Conservation (phyloP, 192 early-diverging fungal species). For the Spizellomyces punctatus region DNA sequence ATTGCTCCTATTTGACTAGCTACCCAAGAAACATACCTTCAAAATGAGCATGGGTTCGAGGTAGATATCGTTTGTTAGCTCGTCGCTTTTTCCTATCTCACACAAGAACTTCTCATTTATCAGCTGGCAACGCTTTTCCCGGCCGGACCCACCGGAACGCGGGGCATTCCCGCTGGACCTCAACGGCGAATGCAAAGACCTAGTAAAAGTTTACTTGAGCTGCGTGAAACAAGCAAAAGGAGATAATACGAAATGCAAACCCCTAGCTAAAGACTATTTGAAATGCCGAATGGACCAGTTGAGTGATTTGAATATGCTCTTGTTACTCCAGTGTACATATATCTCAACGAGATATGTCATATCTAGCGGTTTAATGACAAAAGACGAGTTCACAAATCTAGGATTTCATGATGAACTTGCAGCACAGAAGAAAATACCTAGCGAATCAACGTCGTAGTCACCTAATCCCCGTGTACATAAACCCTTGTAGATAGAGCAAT, state of each 20-base stretch:
- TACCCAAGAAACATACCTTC: too few relatives aligned
- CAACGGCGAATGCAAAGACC: constrained; percentile 77
- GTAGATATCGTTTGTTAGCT: too few relatives aligned
- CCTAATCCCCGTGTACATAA: too few relatives aligned
- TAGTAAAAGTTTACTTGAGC: constrained; percentile 78
- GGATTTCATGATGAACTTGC: constrained; percentile 60
- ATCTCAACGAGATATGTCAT: constrained; percentile 11
- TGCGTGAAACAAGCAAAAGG: constrained; percentile 77
- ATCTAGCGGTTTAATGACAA: constrained; percentile 67
- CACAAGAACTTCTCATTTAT: too few relatives aligned
- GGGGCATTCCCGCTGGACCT: constrained; percentile 93
- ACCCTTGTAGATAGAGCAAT: too few relatives aligned
- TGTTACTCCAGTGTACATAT: neutral
- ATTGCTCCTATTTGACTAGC: too few relatives aligned
- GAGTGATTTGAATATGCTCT: constrained; percentile 12
- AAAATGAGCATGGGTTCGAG: too few relatives aligned
- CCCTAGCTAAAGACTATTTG: constrained; percentile 77
- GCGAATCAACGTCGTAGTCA: too few relatives aligned
- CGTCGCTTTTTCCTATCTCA: too few relatives aligned
- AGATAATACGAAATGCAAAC: constrained; percentile 70
- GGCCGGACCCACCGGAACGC: constrained; percentile 74
- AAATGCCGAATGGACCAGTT: constrained; percentile 91
- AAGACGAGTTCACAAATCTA: constrained; percentile 67
- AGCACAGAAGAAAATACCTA: too few relatives aligned
- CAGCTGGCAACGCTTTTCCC: constrained; percentile 51